Conservation (phyloP, 768 basidiomycete genomes). For the Butyriboletus loyo region DNA sequence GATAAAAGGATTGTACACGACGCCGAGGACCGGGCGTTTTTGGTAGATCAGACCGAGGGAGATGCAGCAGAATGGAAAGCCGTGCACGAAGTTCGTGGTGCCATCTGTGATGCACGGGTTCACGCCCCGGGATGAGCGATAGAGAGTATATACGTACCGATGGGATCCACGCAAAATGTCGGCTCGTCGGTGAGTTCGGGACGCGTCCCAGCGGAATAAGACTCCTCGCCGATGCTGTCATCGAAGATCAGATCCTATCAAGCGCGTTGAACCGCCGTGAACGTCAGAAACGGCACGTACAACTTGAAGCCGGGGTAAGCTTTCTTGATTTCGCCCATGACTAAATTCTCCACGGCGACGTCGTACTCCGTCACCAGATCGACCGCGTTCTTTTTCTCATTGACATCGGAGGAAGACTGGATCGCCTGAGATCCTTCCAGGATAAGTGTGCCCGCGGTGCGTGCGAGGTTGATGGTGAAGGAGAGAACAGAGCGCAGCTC, state of each 20-base stretch:
- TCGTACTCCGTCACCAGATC: constrained; percentile 96
- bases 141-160: constrained; percentile 49
- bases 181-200: constrained; percentile 78
- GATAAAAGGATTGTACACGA: constrained; percentile 92
- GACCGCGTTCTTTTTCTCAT: constrained; percentile 91
- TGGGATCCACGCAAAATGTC: constrained; percentile 96
- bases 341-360: constrained; percentile 83
- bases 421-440: constrained; percentile 76
- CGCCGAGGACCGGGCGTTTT: constrained; percentile 79
- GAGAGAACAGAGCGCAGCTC: constrained; percentile 61
- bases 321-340: constrained; percentile 60
- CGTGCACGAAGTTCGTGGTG: constrained; percentile 85
- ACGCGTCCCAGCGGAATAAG: constrained; percentile 72
- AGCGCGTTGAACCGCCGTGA: neutral
- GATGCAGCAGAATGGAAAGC: constrained; percentile 85
- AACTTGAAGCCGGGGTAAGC: constrained; percentile 79
- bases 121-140: neutral
- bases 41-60: constrained; percentile 88
- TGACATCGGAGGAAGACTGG: constrained; percentile 53
- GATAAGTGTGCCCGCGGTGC: constrained; percentile 71
- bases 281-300: constrained; percentile 46
- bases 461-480: constrained; percentile 71
- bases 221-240: constrained; percentile 89
- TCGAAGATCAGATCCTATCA: neutral
- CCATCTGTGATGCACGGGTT: constrained; percentile 49